These are phyloP conservation scores for Ceratobasidium sp. DNA, from an alignment of 1,284 basidiomycete genomes.

Conservation along the genomic window DNA sequence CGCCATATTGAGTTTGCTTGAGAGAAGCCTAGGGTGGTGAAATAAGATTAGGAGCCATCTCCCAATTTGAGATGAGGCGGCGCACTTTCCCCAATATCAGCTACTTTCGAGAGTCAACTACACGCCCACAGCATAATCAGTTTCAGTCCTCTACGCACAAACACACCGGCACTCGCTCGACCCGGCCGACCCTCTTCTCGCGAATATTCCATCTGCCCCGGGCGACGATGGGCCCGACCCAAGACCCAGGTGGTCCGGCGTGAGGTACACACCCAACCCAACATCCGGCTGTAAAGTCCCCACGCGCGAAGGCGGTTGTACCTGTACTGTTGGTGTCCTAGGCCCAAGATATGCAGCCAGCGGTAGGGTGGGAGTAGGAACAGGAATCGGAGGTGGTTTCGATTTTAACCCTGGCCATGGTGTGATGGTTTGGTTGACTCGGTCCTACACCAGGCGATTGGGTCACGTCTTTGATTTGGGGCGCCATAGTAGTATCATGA, in stretches of 20 bases:
- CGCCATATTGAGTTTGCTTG: conserved; percentile 4
- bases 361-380: background rate
- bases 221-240: background rate
- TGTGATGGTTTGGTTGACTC: too few species aligned
- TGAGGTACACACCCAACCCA: conserved; percentile 2
- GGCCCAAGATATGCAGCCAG: background rate
- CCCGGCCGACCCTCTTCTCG: background rate
- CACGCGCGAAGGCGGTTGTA: conserved; percentile 9
- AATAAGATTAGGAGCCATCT: background rate
- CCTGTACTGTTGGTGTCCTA: background rate
- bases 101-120: background rate
- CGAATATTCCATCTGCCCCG: background rate
- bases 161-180: background rate
- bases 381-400: background rate
- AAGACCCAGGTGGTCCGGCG: background rate
- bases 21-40: conserved; percentile 4
- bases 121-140: background rate
- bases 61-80: too few species aligned
- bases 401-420: too few species aligned
- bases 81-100: background rate
- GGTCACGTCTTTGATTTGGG: too few species aligned
- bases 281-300: background rate
- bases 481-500: too few species aligned
- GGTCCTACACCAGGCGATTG: too few species aligned
- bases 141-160: background rate